A percentile compares a stretch with the other conserved stretches of the same genome.
Conservation (phyloP, 1,139 yeast species). For the Nadsonia starkeyi-henricii region DNA sequence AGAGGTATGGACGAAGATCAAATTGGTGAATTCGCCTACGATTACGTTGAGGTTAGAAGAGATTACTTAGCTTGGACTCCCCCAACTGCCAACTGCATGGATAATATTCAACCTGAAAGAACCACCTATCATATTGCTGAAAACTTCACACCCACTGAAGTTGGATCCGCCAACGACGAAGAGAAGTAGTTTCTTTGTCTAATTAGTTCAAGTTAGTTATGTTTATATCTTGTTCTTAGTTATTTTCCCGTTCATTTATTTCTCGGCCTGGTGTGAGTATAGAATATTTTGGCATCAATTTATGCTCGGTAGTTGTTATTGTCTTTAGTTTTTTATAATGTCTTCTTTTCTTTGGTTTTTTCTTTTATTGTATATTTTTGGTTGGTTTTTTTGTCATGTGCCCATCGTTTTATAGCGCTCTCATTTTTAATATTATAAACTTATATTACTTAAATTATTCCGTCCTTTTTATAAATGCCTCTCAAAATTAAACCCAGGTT, state of each 20-base stretch:
- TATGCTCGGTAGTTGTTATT: too few species aligned
- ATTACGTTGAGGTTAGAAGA: constrained; percentile 91
- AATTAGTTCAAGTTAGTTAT: background rate
- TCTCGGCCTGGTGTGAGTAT: background rate
- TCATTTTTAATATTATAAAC: too few species aligned
- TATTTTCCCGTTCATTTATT: background rate
- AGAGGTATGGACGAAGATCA: constrained; percentile 92
- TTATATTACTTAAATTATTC: too few species aligned
- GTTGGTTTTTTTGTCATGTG: background rate
- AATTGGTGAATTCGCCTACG: constrained; percentile 96
- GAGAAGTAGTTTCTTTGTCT: background rate
- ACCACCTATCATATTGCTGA: background rate
- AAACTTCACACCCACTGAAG: background rate
- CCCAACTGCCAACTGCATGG: constrained; percentile 11
- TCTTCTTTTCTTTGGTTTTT: background rate
- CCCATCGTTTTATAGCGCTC: too few species aligned
- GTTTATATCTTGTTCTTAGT: background rate
- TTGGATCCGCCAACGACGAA: background rate
- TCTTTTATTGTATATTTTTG: background rate
- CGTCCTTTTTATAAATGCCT: too few species aligned
- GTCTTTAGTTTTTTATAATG: background rate
- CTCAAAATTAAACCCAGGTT: too few species aligned
- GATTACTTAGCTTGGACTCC: constrained; percentile 65
- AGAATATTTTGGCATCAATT: too few species aligned
- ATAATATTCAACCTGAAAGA: background rate